Base-by-base conservation (phyloP, 495 filamentous ascomycete genomes). In the Tuber aestivum region DNA sequence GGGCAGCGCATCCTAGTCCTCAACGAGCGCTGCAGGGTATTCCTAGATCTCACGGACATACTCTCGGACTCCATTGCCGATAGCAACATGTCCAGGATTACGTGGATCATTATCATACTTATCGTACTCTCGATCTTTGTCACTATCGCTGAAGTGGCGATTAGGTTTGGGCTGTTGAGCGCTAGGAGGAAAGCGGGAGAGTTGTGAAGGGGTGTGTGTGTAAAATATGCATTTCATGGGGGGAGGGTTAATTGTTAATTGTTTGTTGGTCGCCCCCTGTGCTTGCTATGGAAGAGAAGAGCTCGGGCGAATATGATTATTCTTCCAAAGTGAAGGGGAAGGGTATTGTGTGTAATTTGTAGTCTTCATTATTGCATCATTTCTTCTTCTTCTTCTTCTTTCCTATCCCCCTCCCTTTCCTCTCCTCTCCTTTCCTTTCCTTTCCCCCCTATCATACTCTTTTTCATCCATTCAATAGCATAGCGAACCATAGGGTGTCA, bases 61-160 rank as follows among this genome's bases (percentile, higher is more conserved):
- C 87, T 99, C 0, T 92, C 91, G 21, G 96, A 99, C 84, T 92
- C 90, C 8, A 94, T 97, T 70, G 92, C 92, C 42, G 94, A 98
- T 83, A 92, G 92, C 74, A 97, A 94, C 82, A 98, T 97, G 89
- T 97, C 93, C 78, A 87, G 84, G 72, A 91, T 98, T 83, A 99
- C 95, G 0, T 98, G 94, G 95, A 98, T 99, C 80, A 94, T 98
- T 82, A 99, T 99, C 80, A 87, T 96, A 44, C 88, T 99, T 16
- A 99, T 99, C 80, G 79, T 96, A 65, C 86, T 98, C 74, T 94
- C 91, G 80, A 97, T 99, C 81, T 84, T 92, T 56, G 93, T 99
- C 32, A 99, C 95, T 0, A 92, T 91, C 69, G 91, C 90, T 7
- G 95, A 99, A 85, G 95, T 97, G 27, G 89, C 91, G 72, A 85